Conservation (phyloP, 495 filamentous ascomycete genomes). For the Penicillium herquei region DNA sequence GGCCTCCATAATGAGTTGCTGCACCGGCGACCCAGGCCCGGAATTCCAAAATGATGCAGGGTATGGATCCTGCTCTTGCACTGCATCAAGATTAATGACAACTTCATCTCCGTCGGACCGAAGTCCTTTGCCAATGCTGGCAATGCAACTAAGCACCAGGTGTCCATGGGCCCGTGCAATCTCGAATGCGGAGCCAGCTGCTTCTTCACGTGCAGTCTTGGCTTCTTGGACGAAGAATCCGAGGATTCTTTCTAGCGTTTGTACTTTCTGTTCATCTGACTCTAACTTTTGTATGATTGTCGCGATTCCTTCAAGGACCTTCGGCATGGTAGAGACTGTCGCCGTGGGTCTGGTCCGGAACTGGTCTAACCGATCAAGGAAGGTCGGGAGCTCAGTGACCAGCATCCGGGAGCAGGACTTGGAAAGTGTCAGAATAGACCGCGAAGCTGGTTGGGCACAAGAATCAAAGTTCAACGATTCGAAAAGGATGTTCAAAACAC, state of each 20-base stretch:
- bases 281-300: slow-evolving; percentile 78
- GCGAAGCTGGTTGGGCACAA: slow-evolving; percentile 70
- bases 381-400: slow-evolving; percentile 66
- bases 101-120: slow-evolving; percentile 68
- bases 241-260: slow-evolving; percentile 63
- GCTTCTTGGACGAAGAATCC: slow-evolving; percentile 52
- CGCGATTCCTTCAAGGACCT: slow-evolving; percentile 77
- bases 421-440: slow-evolving; percentile 76
- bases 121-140: slow-evolving; percentile 75
- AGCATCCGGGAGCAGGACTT: slow-evolving; percentile 74
- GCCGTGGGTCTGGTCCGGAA: slow-evolving; percentile 60
- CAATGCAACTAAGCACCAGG: slow-evolving; percentile 68
- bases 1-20: slow-evolving; percentile 56
- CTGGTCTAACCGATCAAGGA: slow-evolving; percentile 72
- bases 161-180: slow-evolving; percentile 55
- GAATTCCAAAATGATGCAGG: slow-evolving; percentile 58
- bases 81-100: slow-evolving; percentile 58
- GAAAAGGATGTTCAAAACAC: slow-evolving; percentile 80
- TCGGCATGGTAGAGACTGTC: slow-evolving; percentile 72
- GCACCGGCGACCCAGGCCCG: slow-evolving; percentile 52
- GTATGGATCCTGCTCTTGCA: slow-evolving; percentile 33
- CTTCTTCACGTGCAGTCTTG: slow-evolving; percentile 36
- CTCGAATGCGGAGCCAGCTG: slow-evolving; percentile 36
- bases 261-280: slow-evolving; percentile 59
- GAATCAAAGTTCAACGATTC: slow-evolving; percentile 63